phyloP scores from a whole-genome alignment of 1,284 basidiomycete species.

The Cerrena zonata region DNA sequence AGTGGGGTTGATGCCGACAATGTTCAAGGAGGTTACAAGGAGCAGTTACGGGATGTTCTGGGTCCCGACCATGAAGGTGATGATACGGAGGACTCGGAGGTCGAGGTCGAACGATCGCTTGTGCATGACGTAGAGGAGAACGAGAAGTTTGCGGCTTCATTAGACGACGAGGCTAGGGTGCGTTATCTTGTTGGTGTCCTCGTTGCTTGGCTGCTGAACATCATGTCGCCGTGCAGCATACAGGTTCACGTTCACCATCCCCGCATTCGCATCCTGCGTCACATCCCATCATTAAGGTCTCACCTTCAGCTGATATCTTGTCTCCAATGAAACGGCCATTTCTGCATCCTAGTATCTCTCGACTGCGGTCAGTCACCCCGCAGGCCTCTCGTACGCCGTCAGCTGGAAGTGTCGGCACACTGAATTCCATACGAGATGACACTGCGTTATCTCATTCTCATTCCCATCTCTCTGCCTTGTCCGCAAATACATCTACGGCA shows the following conservation, averaged over 20 bases:
- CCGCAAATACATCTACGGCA: slow-evolving; percentile 59
- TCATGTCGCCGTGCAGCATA: slow-evolving; percentile 5
- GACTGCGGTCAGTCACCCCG: slow-evolving; percentile 68
- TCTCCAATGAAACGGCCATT: slow-evolving; percentile 44
- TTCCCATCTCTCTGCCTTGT: slow-evolving; percentile 68
- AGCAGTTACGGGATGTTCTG: slow-evolving; percentile 70
- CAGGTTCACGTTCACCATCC: slow-evolving; percentile 22
- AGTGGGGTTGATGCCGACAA: slow-evolving; percentile 57
- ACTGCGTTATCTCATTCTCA: slow-evolving; percentile 44
- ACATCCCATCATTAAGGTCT: slow-evolving; percentile 32
- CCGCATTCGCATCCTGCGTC: slow-evolving; percentile 32
- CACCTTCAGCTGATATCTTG: slow-evolving; percentile 24
- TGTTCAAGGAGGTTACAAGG: slow-evolving; percentile 42
- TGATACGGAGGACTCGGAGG: slow-evolving; percentile 38
- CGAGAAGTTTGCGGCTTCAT: slow-evolving; percentile 28
- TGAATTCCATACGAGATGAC: slow-evolving; percentile 34
- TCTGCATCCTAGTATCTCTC: slow-evolving; percentile 75
- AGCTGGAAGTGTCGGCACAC: slow-evolving; percentile 40
- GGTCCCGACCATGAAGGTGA: slow-evolving; percentile 52
- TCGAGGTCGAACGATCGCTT: slow-evolving; percentile 36
- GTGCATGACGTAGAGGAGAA: slow-evolving; percentile 33
- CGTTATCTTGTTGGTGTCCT: slow-evolving; percentile 17
- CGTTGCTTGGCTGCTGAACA: slow-evolving; percentile 1
- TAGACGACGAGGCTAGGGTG: slow-evolving; percentile 36
- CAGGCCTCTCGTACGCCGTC: slow-evolving; percentile 46